Percentiles rank a stretch among this genome's conserved stretches.
Evolutionary conservation across 257 asterid species (phyloP).

Genomic region (Solanum etuberosum): DNA sequence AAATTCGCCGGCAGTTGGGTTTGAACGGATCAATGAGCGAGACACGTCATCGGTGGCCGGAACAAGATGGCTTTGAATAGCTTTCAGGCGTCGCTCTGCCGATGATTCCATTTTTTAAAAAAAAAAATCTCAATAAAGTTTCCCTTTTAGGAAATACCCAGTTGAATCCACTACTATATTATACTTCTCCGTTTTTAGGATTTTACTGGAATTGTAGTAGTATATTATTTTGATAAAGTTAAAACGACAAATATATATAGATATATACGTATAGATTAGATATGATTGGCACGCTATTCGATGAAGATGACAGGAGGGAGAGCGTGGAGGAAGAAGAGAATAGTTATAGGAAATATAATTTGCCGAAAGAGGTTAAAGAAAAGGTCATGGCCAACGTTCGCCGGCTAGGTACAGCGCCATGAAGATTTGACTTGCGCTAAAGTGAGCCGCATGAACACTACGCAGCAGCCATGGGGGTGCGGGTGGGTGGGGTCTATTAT

Average conservation of each 20-base stretch:
- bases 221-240: background rate
- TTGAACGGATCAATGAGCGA: constrained; percentile 24
- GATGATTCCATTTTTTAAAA: constrained; percentile 31
- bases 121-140: background rate
- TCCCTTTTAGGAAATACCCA: background rate
- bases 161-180: background rate
- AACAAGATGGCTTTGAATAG: constrained; percentile 54
- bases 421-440: background rate
- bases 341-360: background rate
- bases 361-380: background rate
- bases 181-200: background rate
- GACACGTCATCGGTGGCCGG: constrained; percentile 26
- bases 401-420: background rate
- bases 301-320: constrained; percentile 5
- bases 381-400: background rate
- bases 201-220: background rate
- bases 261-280: background rate
- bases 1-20: constrained; percentile 60
- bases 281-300: constrained; percentile 36
- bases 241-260: background rate
- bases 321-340: background rate
- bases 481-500: background rate
- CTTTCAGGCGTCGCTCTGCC: constrained; percentile 65
- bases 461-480: background rate
- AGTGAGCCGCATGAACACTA: background rate